Conservation (phyloP, 371 early-diverging fungal species). For the Funneliformis caledonium region DNA sequence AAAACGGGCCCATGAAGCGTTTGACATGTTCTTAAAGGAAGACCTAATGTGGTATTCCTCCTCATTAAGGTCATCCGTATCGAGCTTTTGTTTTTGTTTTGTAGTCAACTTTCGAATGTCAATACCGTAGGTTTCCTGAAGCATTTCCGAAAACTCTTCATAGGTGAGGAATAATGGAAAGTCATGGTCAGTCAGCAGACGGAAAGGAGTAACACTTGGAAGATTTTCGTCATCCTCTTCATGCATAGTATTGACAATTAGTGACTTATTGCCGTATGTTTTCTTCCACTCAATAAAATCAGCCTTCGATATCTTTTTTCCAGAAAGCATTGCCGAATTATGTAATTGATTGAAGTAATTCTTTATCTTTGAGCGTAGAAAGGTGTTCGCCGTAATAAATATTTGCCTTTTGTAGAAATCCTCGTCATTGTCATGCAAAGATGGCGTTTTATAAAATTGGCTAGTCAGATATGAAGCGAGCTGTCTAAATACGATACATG, state of each 20-base stretch:
- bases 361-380: slow-evolving; percentile 11
- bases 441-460: neutral
- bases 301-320: slow-evolving; percentile 1
- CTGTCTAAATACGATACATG: slow-evolving; percentile 22
- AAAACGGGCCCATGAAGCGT: slow-evolving; percentile 5
- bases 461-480: slow-evolving; percentile 15
- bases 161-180: slow-evolving; percentile 36
- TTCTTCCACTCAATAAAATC: slow-evolving; percentile 9
- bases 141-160: slow-evolving; percentile 21
- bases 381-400: slow-evolving; percentile 12
- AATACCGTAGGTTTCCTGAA: slow-evolving; percentile 29
- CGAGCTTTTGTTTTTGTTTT: neutral
- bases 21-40: neutral
- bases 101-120: neutral
- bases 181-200: neutral
- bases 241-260: neutral
- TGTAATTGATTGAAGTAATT: neutral
- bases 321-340: neutral
- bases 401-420: slow-evolving; percentile 5
- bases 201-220: neutral
- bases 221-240: neutral
- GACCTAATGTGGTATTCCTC: neutral
- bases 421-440: neutral
- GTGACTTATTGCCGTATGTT: neutral
- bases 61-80: slow-evolving; percentile 9